Conservation (phyloP, 495 filamentous ascomycete species). For the Penicillium goetzii region DNA sequence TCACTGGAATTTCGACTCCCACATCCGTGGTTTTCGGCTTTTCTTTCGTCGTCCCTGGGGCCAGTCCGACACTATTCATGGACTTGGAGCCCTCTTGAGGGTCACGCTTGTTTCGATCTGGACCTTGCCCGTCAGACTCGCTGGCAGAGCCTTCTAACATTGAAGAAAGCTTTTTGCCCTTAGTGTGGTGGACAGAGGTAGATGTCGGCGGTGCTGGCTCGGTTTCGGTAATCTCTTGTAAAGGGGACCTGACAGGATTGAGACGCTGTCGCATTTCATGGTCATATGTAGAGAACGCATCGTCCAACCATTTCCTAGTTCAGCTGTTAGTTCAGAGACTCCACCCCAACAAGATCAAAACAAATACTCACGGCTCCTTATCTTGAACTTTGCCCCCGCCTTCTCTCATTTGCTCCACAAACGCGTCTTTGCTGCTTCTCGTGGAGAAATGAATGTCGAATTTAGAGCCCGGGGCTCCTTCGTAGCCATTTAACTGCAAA, state of each 20-base stretch:
- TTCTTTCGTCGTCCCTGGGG: conserved; percentile 2
- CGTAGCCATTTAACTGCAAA: conserved; percentile 34
- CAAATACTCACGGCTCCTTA: conserved; percentile 30
- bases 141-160: conserved; percentile 32
- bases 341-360: not conserved
- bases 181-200: not conserved
- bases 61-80: conserved; percentile 5
- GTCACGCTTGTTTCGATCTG: conserved; percentile 1
- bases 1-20: conserved; percentile 39
- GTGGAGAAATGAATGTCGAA: conserved; percentile 46
- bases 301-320: conserved; percentile 43
- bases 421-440: conserved; percentile 20
- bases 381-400: conserved; percentile 14
- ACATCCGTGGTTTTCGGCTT: conserved; percentile 10
- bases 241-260: conserved; percentile 21
- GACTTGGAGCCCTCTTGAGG: conserved; percentile 5
- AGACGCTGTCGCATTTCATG: conserved; percentile 12
- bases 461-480: conserved; percentile 18
- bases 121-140: conserved; percentile 7
- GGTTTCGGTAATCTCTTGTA: not conserved
- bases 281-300: conserved; percentile 35
- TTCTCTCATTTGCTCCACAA: conserved; percentile 25
- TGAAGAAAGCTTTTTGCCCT: conserved; percentile 37
- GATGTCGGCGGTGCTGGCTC: not conserved
- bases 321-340: conserved; percentile 16